Percentiles rank a stretch among this genome's conserved stretches.
These are phyloP conservation scores for Leishmania major DNA, from an alignment of 208 protist genomes.

Conservation along the genomic window DNA sequence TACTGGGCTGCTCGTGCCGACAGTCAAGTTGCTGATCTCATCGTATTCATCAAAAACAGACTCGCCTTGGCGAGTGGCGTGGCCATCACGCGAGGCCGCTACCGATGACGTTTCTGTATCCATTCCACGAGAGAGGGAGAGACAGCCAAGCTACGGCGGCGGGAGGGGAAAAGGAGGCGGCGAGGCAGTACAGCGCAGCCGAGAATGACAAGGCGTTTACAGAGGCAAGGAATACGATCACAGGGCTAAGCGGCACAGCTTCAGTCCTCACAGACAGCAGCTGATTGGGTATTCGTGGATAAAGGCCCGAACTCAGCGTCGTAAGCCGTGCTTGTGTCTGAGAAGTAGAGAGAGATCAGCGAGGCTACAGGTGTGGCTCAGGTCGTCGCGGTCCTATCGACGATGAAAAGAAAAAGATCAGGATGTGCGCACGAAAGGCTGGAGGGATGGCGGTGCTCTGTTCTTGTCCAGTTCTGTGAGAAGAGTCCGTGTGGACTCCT, in stretches of 20 bases:
- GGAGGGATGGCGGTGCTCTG: not conserved
- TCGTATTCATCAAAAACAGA: constrained; percentile 44
- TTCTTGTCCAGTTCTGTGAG: not conserved
- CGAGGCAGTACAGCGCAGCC: not conserved
- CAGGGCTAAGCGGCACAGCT: not conserved
- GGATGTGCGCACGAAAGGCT: not conserved
- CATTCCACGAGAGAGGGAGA: constrained; percentile 10
- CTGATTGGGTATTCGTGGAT: not conserved
- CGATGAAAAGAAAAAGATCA: not conserved
- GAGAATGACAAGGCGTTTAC: not conserved
- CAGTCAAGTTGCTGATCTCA: constrained; percentile 49
- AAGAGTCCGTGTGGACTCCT: not conserved
- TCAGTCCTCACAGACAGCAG: not conserved
- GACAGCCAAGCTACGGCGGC: not conserved
- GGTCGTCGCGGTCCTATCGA: not conserved
- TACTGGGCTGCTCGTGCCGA: constrained; percentile 27
- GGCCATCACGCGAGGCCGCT: constrained; percentile 14
- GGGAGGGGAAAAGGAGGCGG: not conserved
- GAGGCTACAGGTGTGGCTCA: not conserved
- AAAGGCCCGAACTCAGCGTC: not conserved
- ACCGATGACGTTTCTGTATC: constrained; percentile 18
- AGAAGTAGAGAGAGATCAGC: not conserved
- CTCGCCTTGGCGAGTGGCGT: constrained; percentile 7
- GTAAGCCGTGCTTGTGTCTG: not conserved
- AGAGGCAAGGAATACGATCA: not conserved